Evolutionary conservation across 2,329 filamentous ascomycete species (phyloP), one percentile per base, ranked within the genome.

Genomic region (Alternaria metachromatica): DNA sequence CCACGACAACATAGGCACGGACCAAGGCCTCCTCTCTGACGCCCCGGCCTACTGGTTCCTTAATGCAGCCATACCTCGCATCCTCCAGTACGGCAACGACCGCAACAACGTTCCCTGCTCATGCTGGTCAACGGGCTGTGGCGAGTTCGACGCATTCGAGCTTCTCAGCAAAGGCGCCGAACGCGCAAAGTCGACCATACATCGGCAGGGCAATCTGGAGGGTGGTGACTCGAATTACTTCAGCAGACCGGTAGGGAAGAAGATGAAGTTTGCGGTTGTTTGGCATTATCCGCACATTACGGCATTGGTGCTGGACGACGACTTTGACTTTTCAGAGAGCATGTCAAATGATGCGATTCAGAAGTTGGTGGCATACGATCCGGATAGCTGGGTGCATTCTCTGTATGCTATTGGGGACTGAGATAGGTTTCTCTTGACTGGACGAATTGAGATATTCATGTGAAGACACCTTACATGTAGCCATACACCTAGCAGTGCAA

Each of bases 1-100:
- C 62, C 72, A 77, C 51, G 67, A 76, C 45, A 80, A 79, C 49
- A 54, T 60, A n/a, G 72, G 72, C 46, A 68, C 45, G 3, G 73
- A 77, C 37, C 72, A 77, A 63, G 76, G 77, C 9, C 64, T 75
- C 25, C 87, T 89, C 73, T 82, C 77, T 45, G 88, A 94, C 80
- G 91, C 91, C 86, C 91, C 92, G 9, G 89, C 91, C 45, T 86
- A 90, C 78, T 94, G 92, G 92, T 82, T 90, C 54, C 86, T 94
- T 64, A 94, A 94, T 80, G 89, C 87, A 18, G 85, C 87, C 64
- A 92, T 94, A 65, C 88, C 91, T 25, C 88, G 89, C 64, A 89
- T 90, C 6, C 82, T 86, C 6, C 91, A 94, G 78, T 94, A 94
- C 81, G 85, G 85, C 66, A 81, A 82, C 51, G 77, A 82, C 8